phyloP scores from a whole-genome alignment of 2,329 filamentous ascomycete genomes.

The Diplocarpon mali region DNA sequence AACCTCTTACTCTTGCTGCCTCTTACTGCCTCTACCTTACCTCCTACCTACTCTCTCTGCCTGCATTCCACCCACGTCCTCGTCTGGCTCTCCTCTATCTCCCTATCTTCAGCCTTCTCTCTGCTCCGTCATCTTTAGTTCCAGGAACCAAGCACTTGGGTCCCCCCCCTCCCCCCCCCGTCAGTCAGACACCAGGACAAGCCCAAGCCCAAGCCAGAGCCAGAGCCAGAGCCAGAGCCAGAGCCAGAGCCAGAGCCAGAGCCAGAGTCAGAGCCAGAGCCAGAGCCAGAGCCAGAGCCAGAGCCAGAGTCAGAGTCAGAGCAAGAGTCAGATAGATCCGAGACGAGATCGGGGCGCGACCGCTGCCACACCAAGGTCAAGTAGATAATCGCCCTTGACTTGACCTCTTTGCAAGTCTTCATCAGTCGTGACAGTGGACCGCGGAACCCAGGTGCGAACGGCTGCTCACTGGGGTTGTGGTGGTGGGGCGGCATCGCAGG shows the following conservation, averaged over 20 bases:
- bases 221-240: slow-evolving; percentile 7
- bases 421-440: slow-evolving; percentile 22
- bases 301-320: slow-evolving; percentile 11
- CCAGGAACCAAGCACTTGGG: slow-evolving; percentile 15
- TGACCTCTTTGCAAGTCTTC: slow-evolving; percentile 19
- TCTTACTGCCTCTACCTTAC: too few relatives aligned
- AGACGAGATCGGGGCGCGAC: slow-evolving; percentile 18
- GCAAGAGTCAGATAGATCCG: slow-evolving; percentile 2
- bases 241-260: slow-evolving; percentile 14
- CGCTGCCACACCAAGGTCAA: slow-evolving; percentile 12
- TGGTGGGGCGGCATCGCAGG: slow-evolving; percentile 15
- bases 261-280: slow-evolving; percentile 8
- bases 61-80: slow-evolving; percentile 9
- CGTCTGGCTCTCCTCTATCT: slow-evolving; percentile 4
- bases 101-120: slow-evolving; percentile 15
- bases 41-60: slow-evolving; percentile 18
- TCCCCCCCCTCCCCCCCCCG: slow-evolving; percentile 4
- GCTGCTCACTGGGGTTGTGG: slow-evolving; percentile 12
- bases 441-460: too few relatives aligned
- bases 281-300: slow-evolving; percentile 11
- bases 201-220: too few relatives aligned
- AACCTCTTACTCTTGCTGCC: too few relatives aligned
- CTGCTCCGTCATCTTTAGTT: slow-evolving; percentile 13
- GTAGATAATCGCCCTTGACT: background rate
- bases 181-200: slow-evolving; percentile 11